A percentile compares a stretch with the other conserved stretches of the same genome.
These are phyloP conservation scores for Trametes cingulata DNA, from an alignment of 768 basidiomycete species.

Conservation along the genomic window DNA sequence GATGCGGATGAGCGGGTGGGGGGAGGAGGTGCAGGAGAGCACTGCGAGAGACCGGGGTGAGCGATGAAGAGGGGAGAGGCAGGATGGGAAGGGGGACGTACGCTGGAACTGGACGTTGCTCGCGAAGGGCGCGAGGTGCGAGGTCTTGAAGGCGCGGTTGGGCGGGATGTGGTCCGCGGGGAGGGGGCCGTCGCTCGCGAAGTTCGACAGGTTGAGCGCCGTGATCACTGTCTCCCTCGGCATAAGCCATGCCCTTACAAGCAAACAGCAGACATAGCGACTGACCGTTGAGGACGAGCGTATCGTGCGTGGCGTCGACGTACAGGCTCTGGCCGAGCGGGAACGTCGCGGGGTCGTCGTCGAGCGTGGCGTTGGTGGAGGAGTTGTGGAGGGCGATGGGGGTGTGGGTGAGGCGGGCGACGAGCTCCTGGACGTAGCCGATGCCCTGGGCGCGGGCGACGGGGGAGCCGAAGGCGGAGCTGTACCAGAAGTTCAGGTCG, in stretches of 20 bases:
- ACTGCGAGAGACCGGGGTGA: constrained; percentile 23
- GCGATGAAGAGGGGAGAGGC: neutral
- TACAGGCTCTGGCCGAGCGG: constrained; percentile 73
- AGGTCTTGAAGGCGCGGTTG: constrained; percentile 66
- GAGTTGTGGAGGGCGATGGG: constrained; percentile 72
- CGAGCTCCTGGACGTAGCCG: constrained; percentile 80
- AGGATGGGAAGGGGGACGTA: constrained; percentile 36
- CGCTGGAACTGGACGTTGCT: constrained; percentile 90
- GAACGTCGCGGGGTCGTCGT: constrained; percentile 68
- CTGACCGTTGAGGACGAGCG: constrained; percentile 81
- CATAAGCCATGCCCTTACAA: neutral
- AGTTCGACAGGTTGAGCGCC: constrained; percentile 77
- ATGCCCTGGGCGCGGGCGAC: constrained; percentile 74
- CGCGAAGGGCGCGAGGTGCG: constrained; percentile 83
- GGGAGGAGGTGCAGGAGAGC: constrained; percentile 28
- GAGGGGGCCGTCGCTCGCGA: constrained; percentile 73
- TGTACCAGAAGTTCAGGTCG: constrained; percentile 65
- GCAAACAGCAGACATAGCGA: neutral
- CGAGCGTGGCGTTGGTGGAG: constrained; percentile 81
- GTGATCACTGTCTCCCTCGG: constrained; percentile 58
- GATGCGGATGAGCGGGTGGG: constrained; percentile 66
- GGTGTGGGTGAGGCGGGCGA: constrained; percentile 79
- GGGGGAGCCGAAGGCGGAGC: constrained; percentile 80
- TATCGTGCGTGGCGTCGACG: constrained; percentile 90
- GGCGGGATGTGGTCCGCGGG: constrained; percentile 70